A percentile compares a stretch with the other conserved stretches of the same genome.
phyloP scores from a whole-genome alignment of 352 stramenopile genomes.

The Phytophthora citricola region DNA sequence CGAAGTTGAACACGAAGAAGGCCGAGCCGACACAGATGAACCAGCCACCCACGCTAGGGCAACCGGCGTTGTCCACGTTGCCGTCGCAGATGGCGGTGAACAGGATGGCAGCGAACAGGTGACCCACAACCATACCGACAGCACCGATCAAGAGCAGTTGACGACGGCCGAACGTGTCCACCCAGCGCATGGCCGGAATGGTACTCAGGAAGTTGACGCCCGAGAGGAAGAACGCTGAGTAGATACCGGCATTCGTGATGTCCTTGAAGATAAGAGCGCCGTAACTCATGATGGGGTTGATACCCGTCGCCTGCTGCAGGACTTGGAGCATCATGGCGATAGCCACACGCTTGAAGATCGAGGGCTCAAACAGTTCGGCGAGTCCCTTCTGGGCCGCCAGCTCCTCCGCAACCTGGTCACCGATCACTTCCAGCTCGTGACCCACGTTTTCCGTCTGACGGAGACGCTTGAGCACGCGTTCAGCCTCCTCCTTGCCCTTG shows the following conservation, averaged over 20 bases:
- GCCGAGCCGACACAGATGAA: slow-evolving; percentile 8
- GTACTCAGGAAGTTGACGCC: slow-evolving; percentile 46
- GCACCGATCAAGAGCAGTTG: slow-evolving; percentile 45
- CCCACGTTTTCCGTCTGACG: too few species aligned
- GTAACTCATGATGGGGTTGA: slow-evolving; percentile 39
- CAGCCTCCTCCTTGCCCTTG: too few species aligned
- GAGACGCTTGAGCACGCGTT: too few species aligned
- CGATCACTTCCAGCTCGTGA: too few species aligned
- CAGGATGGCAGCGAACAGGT: slow-evolving; percentile 43
- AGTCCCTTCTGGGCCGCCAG: slow-evolving; percentile 24
- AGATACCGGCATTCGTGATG: too few species aligned
- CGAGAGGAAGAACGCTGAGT: slow-evolving; percentile 1
- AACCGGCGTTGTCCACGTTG: slow-evolving; percentile 24
- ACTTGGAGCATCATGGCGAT: slow-evolving; percentile 22
- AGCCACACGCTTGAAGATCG: slow-evolving; percentile 19
- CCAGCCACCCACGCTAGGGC: slow-evolving; percentile 3
- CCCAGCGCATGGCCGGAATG: slow-evolving; percentile 45
- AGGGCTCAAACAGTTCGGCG: slow-evolving; percentile 34
- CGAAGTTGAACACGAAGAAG: slow-evolving; percentile 10
- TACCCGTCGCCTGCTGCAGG: slow-evolving; percentile 22
- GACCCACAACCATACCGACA: slow-evolving; percentile 53
- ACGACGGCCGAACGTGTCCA: slow-evolving; percentile 49
- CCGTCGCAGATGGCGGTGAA: slow-evolving; percentile 47
- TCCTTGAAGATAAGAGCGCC: not conserved
- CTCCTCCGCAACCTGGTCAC: slow-evolving; percentile 34